Conservation (phyloP, 2,329 filamentous ascomycete species). For the Xylaria sp. region DNA sequence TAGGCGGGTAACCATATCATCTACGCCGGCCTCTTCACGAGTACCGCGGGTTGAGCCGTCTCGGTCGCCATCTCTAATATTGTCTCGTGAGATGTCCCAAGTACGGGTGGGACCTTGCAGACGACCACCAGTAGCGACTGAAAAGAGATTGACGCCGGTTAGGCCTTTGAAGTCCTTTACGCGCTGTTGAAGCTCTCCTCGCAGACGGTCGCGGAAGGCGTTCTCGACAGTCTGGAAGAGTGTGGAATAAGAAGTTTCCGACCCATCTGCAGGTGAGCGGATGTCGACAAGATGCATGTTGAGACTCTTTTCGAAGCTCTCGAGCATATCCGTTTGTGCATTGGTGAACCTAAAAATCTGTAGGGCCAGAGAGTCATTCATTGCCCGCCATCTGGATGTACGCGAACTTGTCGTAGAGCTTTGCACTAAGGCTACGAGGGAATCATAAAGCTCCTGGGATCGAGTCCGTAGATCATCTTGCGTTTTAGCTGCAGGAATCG, state of each 20-base stretch:
- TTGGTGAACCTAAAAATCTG: slow-evolving; percentile 65
- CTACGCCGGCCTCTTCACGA: slow-evolving; percentile 60
- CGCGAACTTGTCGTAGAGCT: slow-evolving; percentile 52
- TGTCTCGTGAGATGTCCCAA: slow-evolving; percentile 42
- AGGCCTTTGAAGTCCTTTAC: slow-evolving; percentile 60
- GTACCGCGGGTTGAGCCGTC: slow-evolving; percentile 48
- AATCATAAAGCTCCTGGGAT: slow-evolving; percentile 56
- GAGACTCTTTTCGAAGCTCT: slow-evolving; percentile 57
- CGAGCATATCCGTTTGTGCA: slow-evolving; percentile 54
- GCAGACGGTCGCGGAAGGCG: slow-evolving; percentile 55
- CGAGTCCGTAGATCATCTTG: slow-evolving; percentile 49
- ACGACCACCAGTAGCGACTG: slow-evolving; percentile 59
- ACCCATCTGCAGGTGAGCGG: slow-evolving; percentile 3
- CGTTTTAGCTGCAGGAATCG: slow-evolving; percentile 46
- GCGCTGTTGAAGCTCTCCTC: slow-evolving; percentile 54
- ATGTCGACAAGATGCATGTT: slow-evolving; percentile 50
- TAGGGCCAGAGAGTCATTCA: slow-evolving; percentile 60
- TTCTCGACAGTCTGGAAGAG: slow-evolving; percentile 57
- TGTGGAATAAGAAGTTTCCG: slow-evolving; percentile 43
- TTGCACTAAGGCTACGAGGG: slow-evolving; percentile 61
- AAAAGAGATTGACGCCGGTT: slow-evolving; percentile 60
- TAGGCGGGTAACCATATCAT: slow-evolving; percentile 76
- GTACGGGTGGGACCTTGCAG: slow-evolving; percentile 46
- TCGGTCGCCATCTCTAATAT: slow-evolving; percentile 33
- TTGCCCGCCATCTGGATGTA: slow-evolving; percentile 56